Base-by-base conservation (phyloP, 2,329 filamentous ascomycete species). In the Passalora sequoiae region DNA sequence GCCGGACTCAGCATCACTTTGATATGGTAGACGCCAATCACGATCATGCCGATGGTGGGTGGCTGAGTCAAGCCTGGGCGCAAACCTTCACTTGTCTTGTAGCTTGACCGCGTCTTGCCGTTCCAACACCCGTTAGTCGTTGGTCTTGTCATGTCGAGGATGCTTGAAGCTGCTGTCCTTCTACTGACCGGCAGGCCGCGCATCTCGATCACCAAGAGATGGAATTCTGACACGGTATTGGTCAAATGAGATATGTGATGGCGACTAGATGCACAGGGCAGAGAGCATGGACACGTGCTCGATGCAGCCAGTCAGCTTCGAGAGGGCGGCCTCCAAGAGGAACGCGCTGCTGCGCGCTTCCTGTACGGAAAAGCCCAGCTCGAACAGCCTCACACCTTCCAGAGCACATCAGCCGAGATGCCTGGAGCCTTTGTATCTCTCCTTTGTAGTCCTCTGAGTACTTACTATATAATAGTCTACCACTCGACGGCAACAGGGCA, bases 281-380 rank as follows among this genome's bases (percentile, higher is more conserved):
- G 33, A 36, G 33, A 17, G 24, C 8, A 24, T 22, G 17, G 20
- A 15, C 33, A 24, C 33, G 33, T 36, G 33, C n/a, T 7, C 20
- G 33, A 21, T 20, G 19, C 20, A 24, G 20, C 33, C 33, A 36
- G 33, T 36, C 33, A 36, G 20, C 33, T 17, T 17, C 19, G 33
- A 36, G 19, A 36, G 8, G 20, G 33, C 17, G 17, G 33, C 33
- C 33, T 22, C 8, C 17, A 24, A 36, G n/a, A 4, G 24, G 3
- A 3, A 21, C 8, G 31, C 31, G 33, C 19, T 36, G 16, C 32
- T 24, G 30, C 25, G 25, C 10, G 10, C 25, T 28, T 4, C 30
- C 17, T 7, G 13, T n/a, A 32, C 10, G 30, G 30, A n/a, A 15
- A 12, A 32, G 17, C 30, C 9, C 25, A 32, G 4, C 4, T 19